These are phyloP conservation scores for Fagus sylvatica DNA, from an alignment of 306 rosid genomes.

Conservation along the genomic window DNA sequence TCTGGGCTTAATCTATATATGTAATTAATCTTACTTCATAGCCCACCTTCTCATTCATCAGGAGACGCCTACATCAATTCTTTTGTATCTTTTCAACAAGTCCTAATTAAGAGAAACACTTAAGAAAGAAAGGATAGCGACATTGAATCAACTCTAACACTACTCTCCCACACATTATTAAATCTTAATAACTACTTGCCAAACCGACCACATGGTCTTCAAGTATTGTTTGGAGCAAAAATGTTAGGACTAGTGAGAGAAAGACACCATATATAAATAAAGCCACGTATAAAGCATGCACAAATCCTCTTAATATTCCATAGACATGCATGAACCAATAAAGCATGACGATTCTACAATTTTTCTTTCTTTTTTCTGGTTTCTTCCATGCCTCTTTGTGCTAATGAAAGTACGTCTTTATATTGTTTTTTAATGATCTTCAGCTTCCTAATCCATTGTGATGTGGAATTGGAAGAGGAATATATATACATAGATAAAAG, in stretches of 20 bases:
- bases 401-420: not conserved
- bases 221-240: not conserved
- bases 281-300: too few species aligned
- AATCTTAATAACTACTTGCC: not conserved
- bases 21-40: not conserved
- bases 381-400: not conserved
- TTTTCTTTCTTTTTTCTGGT: too few species aligned
- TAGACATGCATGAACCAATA: too few species aligned
- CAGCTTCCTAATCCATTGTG: not conserved
- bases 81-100: too few species aligned
- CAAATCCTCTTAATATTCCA: too few species aligned
- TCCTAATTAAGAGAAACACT: not conserved
- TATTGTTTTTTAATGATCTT: not conserved
- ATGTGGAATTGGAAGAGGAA: not conserved
- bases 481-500: not conserved
- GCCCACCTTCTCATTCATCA: conserved; percentile 4
- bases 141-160: not conserved
- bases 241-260: too few species aligned
- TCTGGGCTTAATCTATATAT: too few species aligned
- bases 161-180: not conserved
- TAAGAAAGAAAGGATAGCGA: not conserved
- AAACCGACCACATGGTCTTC: not conserved
- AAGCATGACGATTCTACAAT: too few species aligned
- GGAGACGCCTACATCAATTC: conserved; percentile 4
- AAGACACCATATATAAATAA: too few species aligned